phyloP scores from a whole-genome alignment of 1,284 basidiomycete genomes.

The Omphalotus olearius region DNA sequence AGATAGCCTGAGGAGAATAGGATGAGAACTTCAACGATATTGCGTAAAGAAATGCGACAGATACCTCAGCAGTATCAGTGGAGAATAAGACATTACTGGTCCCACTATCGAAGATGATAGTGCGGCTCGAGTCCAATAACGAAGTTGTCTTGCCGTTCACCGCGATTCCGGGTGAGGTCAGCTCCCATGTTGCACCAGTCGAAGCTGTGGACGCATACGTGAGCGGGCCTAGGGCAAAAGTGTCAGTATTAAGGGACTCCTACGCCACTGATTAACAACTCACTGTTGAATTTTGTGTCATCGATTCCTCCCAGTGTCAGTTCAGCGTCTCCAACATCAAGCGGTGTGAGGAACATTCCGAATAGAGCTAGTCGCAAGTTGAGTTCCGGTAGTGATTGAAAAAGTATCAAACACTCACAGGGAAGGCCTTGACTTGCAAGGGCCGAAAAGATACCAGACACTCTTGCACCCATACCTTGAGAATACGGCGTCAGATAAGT shows the following conservation, averaged over 20 bases:
- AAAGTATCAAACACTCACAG: slow-evolving; percentile 26
- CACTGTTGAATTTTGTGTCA: slow-evolving; percentile 44
- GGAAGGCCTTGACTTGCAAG: slow-evolving; percentile 41
- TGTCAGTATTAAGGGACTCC: too few relatives aligned
- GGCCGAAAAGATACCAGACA: slow-evolving; percentile 36
- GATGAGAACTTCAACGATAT: too few relatives aligned
- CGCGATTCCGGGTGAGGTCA: slow-evolving; percentile 40
- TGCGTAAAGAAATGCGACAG: not conserved
- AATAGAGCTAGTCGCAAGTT: slow-evolving; percentile 38
- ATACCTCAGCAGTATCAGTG: slow-evolving; percentile 41
- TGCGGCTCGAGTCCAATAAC: slow-evolving; percentile 31
- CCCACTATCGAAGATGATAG: slow-evolving; percentile 53
- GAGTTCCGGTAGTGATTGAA: not conserved
- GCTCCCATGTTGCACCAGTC: slow-evolving; percentile 38
- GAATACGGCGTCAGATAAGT: not conserved
- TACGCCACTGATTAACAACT: slow-evolving; percentile 6
- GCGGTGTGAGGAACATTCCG: slow-evolving; percentile 47
- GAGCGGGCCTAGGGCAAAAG: slow-evolving; percentile 30
- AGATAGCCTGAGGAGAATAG: slow-evolving; percentile 36
- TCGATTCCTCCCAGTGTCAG: slow-evolving; percentile 52
- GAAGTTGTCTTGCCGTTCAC: slow-evolving; percentile 50
- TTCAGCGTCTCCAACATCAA: slow-evolving; percentile 45
- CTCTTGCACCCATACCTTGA: too few relatives aligned
- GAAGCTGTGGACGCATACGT: slow-evolving; percentile 36
- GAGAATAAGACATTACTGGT: slow-evolving; percentile 52